phyloP scores from a whole-genome alignment of 148 eudicot genomes.

The Camellia granthamiana region DNA sequence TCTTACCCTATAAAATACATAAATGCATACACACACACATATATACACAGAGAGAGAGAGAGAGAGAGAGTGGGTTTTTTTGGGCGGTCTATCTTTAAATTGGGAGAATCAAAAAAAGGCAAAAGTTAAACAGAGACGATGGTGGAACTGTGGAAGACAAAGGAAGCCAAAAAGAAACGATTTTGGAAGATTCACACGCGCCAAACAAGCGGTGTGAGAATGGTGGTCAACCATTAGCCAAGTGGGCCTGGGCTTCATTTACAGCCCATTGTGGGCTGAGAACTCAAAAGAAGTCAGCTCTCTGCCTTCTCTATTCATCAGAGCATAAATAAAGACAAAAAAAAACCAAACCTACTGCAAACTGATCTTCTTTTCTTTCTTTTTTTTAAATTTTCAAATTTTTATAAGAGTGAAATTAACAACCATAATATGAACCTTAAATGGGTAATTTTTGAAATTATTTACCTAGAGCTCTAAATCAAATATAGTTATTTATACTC shows the following conservation, averaged over 20 bases:
- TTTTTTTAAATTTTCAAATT: no score
- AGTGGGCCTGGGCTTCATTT: slow-evolving; percentile 12
- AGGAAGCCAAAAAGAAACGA: slow-evolving; percentile 15
- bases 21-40: neutral
- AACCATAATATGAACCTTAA: no score
- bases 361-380: no score
- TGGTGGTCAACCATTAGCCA: neutral
- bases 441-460: no score
- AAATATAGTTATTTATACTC: no score
- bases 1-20: neutral
- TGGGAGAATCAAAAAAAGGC: neutral
- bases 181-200: neutral
- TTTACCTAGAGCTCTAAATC: no score
- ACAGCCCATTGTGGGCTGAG: neutral
- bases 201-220: neutral
- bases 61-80: neutral
- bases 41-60: no score
- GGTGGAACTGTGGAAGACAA: neutral
- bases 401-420: no score
- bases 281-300: no score
- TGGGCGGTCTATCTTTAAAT: neutral
- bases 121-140: neutral
- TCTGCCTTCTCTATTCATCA: no score
- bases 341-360: no score
- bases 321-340: no score